Evolutionary conservation across 2,329 filamentous ascomycete species (phyloP).

Genomic region (Clonostachys sp.): DNA sequence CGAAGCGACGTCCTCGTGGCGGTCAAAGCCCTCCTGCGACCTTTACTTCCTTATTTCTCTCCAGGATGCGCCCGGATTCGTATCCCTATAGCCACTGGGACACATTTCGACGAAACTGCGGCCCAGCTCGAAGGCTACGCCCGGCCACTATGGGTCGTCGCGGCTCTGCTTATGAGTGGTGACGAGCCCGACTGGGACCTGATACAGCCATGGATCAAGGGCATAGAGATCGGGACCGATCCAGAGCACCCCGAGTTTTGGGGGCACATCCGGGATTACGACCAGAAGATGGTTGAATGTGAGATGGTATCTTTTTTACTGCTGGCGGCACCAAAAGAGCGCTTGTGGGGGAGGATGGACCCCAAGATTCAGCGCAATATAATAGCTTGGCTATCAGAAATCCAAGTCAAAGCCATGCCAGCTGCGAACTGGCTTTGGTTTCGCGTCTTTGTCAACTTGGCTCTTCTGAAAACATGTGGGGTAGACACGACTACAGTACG

Average conservation of each 20-base stretch:
- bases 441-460: constrained; percentile 40
- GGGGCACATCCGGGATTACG: constrained; percentile 36
- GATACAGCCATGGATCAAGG: constrained; percentile 16
- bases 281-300: constrained; percentile 51
- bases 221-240: constrained; percentile 23
- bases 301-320: constrained; percentile 45
- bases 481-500: constrained; percentile 6
- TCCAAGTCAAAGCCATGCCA: constrained; percentile 40
- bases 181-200: too few relatives aligned
- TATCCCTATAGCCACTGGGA: constrained; percentile 26
- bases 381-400: constrained; percentile 29
- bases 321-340: constrained; percentile 30
- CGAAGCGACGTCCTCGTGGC: constrained; percentile 27
- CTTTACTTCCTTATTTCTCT: constrained; percentile 25
- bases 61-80: constrained; percentile 23
- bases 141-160: constrained; percentile 27
- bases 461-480: constrained; percentile 30
- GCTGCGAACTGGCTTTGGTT: constrained; percentile 49
- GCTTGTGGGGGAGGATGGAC: constrained; percentile 17
- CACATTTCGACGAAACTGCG: constrained; percentile 36
- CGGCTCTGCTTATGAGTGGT: constrained; percentile 9
- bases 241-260: constrained; percentile 32
- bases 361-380: constrained; percentile 11
- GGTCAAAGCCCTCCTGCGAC: constrained; percentile 22
- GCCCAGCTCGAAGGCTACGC: constrained; percentile 41